Base-by-base conservation (phyloP, 2,329 filamentous ascomycete genomes). In the Fusarium subtropicale region DNA sequence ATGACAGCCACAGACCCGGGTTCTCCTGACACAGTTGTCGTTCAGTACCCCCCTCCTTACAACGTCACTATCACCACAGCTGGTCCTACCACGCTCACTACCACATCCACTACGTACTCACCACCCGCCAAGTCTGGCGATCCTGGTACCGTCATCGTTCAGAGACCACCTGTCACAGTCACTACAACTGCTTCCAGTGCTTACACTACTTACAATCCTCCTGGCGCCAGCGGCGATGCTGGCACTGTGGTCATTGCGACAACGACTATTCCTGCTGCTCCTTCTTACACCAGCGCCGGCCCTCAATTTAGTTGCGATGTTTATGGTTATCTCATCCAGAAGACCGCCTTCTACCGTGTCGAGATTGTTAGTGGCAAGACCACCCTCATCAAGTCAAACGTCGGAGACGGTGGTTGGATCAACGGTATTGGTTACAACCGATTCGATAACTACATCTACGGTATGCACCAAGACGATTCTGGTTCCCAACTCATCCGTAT, bases 401-500 rank as follows among this genome's bases (percentile, higher is more conserved):
- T 71, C 20, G 71, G 71, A 2, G 71, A 60, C 11, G 71, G 71
- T 30, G 71, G 71, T 3, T 66, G 47, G 60, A 70, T 73, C 33
- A 73, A 73, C 20, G 71, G 59, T 41, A 57, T 64, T 16, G 71
- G 71, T 13, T 73, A 71, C 47, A 73, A 73, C 55, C 54, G 47
- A 10, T 69, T 55, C 26, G 71, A 73, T 45, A 54, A 71, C 20
- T 72, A 70, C 50, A 63, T 73, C 30, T 73, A 73, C 36, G 71
- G 57, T 33, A 70, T 73, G 57, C 31, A 46, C 4, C 38, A 46
- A 41, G 53, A 64, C 10, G 30, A 34, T 7, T 30, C 62, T 1
- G 71, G 71, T 3, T 62, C 69, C 7, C 71, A 73, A 44, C 45
- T 74, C 12, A 73, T 74, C 42, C 71, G 69, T 20, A 71, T 74